These are phyloP conservation scores for Malania oleifera DNA, from an alignment of 164 flowering plant species.

Conservation along the genomic window DNA sequence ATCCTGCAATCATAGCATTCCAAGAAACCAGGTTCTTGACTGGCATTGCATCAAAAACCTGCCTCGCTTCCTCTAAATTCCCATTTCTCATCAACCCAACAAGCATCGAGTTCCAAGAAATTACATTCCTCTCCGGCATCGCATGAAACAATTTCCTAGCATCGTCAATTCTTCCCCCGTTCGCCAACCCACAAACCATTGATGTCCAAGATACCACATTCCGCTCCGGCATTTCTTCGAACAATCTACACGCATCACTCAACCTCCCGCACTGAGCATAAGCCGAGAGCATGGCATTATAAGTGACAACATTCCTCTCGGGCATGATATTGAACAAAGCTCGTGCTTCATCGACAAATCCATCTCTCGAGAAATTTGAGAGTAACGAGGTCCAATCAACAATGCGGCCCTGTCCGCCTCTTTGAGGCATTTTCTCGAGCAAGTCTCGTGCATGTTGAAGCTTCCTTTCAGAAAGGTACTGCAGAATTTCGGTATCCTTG, in stretches of 20 bases:
- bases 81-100: constrained; percentile 42
- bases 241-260: constrained; percentile 33
- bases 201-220: constrained; percentile 59
- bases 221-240: constrained; percentile 44
- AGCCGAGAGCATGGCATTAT: constrained; percentile 52
- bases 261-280: constrained; percentile 38
- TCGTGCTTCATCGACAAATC: constrained; percentile 40
- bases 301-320: constrained; percentile 37
- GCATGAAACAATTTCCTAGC: constrained; percentile 38
- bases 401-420: constrained; percentile 18
- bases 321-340: constrained; percentile 45
- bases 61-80: constrained; percentile 41
- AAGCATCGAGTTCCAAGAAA: constrained; percentile 58
- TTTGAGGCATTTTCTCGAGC: constrained; percentile 34
- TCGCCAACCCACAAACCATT: constrained; percentile 40
- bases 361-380: constrained; percentile 28
- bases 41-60: constrained; percentile 40
- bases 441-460: constrained; percentile 32
- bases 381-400: constrained; percentile 44
- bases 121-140: constrained; percentile 53
- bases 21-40: constrained; percentile 35
- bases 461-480: constrained; percentile 14
- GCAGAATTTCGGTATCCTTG: constrained; percentile 23
- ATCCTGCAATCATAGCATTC: constrained; percentile 50
- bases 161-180: constrained; percentile 29